These are phyloP conservation scores for Ceriops zippeliana DNA, from an alignment of 345 rosid genomes.

Conservation along the genomic window DNA sequence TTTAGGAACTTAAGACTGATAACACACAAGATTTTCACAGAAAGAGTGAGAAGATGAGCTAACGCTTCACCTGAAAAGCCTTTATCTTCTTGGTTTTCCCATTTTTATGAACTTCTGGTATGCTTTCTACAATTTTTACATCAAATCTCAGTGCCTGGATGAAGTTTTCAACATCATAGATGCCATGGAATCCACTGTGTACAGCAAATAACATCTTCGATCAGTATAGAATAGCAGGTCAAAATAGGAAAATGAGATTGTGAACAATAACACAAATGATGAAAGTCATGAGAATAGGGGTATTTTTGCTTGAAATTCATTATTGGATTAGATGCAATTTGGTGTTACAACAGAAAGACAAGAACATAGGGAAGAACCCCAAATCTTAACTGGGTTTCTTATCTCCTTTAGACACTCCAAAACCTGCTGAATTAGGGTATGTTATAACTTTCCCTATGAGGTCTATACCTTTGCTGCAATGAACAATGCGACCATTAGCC, in stretches of 20 bases:
- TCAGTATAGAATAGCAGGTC: not conserved
- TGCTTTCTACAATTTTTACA: conserved; percentile 78
- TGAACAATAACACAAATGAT: not conserved
- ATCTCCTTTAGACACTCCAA: too few relatives aligned
- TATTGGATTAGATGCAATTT: too few relatives aligned
- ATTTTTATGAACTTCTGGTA: conserved; percentile 79
- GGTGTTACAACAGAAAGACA: too few relatives aligned
- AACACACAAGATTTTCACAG: not conserved
- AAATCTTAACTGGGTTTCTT: too few relatives aligned
- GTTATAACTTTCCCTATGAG: too few relatives aligned
- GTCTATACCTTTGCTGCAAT: too few relatives aligned
- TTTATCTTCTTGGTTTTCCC: conserved; percentile 88
- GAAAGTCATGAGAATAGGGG: too few relatives aligned
- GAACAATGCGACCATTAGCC: too few relatives aligned
- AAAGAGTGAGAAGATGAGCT: not conserved
- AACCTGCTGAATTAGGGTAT: too few relatives aligned
- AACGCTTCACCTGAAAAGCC: conserved; percentile 66
- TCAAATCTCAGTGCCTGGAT: conserved; percentile 76
- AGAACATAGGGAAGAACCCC: too few relatives aligned
- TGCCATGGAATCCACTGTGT: conserved; percentile 87
- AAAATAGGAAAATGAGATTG: not conserved
- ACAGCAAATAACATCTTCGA: conserved; percentile 2
- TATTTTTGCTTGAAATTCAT: too few relatives aligned
- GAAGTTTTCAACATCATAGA: conserved; percentile 94
- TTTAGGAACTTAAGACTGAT: not conserved